Percentiles rank a stretch among this genome's conserved stretches.
Conservation (phyloP, 352 stramenopile genomes). For the Synura sp. region DNA sequence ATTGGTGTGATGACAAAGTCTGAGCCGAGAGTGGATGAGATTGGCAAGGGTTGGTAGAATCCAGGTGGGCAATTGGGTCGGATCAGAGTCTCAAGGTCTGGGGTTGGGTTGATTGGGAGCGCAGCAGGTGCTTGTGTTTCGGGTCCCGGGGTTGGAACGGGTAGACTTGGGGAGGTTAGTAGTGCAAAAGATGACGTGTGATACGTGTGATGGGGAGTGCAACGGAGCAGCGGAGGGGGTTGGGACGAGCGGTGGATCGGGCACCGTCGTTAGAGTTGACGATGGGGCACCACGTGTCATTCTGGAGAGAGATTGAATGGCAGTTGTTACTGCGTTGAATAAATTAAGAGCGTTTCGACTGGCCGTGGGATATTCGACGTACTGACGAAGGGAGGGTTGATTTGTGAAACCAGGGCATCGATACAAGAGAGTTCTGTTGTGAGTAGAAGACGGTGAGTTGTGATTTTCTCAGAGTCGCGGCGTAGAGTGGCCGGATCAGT, state of each 20-base stretch:
- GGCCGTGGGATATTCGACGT: background rate
- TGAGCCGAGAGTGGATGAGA: slow-evolving; percentile 6
- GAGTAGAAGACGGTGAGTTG: background rate
- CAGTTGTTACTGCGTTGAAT: slow-evolving; percentile 9
- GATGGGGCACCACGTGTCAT: background rate
- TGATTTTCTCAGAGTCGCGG: slow-evolving; percentile 17
- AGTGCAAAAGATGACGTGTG: background rate
- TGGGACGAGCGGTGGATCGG: slow-evolving; percentile 2
- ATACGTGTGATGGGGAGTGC: background rate
- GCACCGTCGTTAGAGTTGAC: slow-evolving; percentile 14
- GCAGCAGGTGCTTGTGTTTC: background rate
- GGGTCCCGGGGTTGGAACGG: background rate
- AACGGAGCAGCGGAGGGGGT: background rate
- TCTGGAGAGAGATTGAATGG: slow-evolving; percentile 26
- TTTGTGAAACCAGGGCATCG: slow-evolving; percentile 19
- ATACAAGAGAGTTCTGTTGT: slow-evolving; percentile 10
- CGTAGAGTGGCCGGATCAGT: slow-evolving; percentile 9
- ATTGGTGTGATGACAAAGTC: background rate
- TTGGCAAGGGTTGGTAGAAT: background rate
- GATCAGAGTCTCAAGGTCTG: background rate
- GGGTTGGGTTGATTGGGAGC: background rate
- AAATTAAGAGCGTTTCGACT: slow-evolving; percentile 18
- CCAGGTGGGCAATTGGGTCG: background rate
- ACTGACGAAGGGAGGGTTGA: slow-evolving; percentile 2
- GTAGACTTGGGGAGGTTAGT: background rate